A percentile compares a stretch with the other conserved stretches of the same genome.
Conservation (phyloP, 495 filamentous ascomycete genomes). For the Arthonia radiata region DNA sequence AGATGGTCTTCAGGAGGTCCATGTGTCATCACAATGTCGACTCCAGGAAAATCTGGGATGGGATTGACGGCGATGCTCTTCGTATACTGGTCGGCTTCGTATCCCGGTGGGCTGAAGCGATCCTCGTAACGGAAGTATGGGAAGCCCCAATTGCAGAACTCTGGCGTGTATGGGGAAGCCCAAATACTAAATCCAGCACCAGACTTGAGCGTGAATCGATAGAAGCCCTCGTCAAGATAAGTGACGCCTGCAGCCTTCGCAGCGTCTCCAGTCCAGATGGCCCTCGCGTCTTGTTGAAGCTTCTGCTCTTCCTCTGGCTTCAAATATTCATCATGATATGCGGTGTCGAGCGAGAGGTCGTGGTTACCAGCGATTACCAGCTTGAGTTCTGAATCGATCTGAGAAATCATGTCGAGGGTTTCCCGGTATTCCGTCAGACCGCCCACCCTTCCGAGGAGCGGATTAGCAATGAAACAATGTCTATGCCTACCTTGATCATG, state of each 20-base stretch:
- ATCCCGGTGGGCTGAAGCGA: background rate
- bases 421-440: slow-evolving; percentile 25
- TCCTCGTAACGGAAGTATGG: background rate
- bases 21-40: background rate
- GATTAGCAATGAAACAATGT: no score
- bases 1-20: background rate
- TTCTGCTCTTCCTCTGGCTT: slow-evolving; percentile 3
- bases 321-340: slow-evolving; percentile 22
- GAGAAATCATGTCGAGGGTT: slow-evolving; percentile 13
- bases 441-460: no score
- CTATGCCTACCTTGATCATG: no score
- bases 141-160: background rate
- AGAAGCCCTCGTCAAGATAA: slow-evolving; percentile 1
- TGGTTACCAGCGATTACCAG: slow-evolving; percentile 8
- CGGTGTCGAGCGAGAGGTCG: slow-evolving; percentile 6
- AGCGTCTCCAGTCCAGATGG: slow-evolving; percentile 18
- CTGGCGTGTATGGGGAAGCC: slow-evolving; percentile 2
- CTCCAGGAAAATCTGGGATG: background rate
- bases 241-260: slow-evolving; percentile 26
- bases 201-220: background rate
- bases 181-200: slow-evolving; percentile 1
- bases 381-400: slow-evolving; percentile 4
- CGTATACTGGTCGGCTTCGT: background rate
- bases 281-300: slow-evolving; percentile 4
- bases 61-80: background rate